These are phyloP conservation scores for Penicillium sp. DNA, from an alignment of 2,329 filamentous ascomycete genomes.

Conservation along the genomic window DNA sequence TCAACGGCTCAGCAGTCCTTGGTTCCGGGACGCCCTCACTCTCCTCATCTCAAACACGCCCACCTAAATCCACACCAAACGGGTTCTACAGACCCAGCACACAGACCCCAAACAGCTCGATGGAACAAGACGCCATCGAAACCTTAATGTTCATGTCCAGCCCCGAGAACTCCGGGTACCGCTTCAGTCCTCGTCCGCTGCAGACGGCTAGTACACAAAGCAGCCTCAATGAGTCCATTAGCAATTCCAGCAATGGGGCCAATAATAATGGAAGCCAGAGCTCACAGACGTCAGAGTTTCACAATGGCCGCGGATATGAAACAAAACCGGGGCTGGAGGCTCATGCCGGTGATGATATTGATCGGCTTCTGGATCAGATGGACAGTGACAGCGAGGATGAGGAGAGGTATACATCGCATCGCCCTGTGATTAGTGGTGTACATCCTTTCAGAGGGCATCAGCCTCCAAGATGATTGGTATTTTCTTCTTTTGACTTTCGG, in stretches of 20 bases:
- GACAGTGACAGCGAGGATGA: constrained; percentile 39
- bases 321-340: constrained; percentile 27
- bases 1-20: constrained; percentile 19
- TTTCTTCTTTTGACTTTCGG: neutral
- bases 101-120: constrained; percentile 43
- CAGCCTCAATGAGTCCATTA: constrained; percentile 29
- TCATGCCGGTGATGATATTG: constrained; percentile 40
- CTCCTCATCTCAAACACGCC: constrained; percentile 20
- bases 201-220: constrained; percentile 22
- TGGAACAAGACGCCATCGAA: constrained; percentile 52
- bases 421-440: constrained; percentile 5
- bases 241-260: constrained; percentile 7
- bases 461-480: constrained; percentile 8
- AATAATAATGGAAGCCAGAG: constrained; percentile 13
- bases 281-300: constrained; percentile 20
- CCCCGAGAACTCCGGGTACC: constrained; percentile 47
- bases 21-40: constrained; percentile 35
- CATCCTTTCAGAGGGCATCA: constrained; percentile 8
- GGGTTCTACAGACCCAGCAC: constrained; percentile 31
- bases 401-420: constrained; percentile 18
- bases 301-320: constrained; percentile 8
- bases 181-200: constrained; percentile 34
- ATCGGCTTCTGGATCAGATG: constrained; percentile 43
- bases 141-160: constrained; percentile 51
- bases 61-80: constrained; percentile 23